Base-by-base conservation (phyloP, 805 yeast species). In the Yarrowia osloensis region DNA sequence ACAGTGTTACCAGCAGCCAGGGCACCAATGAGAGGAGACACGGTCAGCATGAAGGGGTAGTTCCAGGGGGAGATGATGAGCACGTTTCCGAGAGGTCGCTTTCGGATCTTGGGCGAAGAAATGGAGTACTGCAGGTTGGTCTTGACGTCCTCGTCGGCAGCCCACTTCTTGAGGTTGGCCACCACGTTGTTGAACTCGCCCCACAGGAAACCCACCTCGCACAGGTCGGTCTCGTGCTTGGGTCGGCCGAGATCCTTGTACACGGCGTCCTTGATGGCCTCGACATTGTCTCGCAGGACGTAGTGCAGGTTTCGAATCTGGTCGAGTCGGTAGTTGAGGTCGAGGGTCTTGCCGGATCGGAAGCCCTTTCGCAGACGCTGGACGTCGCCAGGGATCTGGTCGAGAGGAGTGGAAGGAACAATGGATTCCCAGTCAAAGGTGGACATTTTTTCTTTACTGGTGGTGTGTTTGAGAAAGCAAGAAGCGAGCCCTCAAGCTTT, bases 1-100 rank as follows among this genome's bases (percentile, higher is more conserved):
- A 89, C 94, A 12, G 87, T 80, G 75, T 93, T 91, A 17, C 97
- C 98, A 19, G 87, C 89, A 0, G 96, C 90, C 70, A 93, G 77
- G 1, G 97, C 96, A 24, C 90, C 91, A 37, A 86, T 80, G n/a
- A 92, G 73, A 0, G 97, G 91, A 35, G 83, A 79, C 9, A 91
- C 68, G 0, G 89, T 72, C 66, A 92, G 78, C 31, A 83, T 67
- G 46, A 89, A 74, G 1, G 98, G 97, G 75, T 86, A 91, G 77
- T 90, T 90, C 82, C 88, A 90, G 0, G 96, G 93, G 4, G 88
- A 79, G 61, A 92, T 85, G 65, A 93, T 80, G 68, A 91, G 81
- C 3, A 88, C 88, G 3, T 84, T 82, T 6, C 97, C 98, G 42
- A 71, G 72, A 8, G 81, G 81, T 47, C 73, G 73, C 68, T 71